A percentile compares a stretch with the other conserved stretches of the same genome.
phyloP scores from a whole-genome alignment of 805 yeast genomes.

The Metschnikowia noctiluminum region DNA sequence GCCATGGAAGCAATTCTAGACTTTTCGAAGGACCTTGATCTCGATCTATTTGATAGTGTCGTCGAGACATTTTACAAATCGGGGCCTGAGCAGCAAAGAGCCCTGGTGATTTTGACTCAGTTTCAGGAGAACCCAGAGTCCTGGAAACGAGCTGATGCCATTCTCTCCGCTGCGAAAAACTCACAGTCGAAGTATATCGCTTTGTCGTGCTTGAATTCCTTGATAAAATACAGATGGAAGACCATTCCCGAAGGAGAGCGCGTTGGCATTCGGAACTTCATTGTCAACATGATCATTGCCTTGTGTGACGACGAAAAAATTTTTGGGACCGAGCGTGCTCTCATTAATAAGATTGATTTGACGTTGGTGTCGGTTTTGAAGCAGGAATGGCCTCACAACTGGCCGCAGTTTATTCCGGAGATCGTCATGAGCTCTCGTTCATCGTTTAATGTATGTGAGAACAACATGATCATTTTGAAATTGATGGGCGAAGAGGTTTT shows the following conservation, averaged over 20 bases:
- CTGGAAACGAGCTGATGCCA: conserved; percentile 92
- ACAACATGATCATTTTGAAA: conserved; percentile 90
- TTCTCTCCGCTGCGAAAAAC: conserved; percentile 71
- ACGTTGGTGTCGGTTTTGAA: conserved; percentile 91
- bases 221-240: conserved; percentile 93
- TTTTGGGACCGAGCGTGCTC: conserved; percentile 69
- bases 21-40: conserved; percentile 80
- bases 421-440: conserved; percentile 80
- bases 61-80: conserved; percentile 79
- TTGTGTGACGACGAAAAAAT: conserved; percentile 80
- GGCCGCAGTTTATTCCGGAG: conserved; percentile 97
- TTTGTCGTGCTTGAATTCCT: conserved; percentile 79
- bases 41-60: conserved; percentile 72
- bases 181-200: conserved; percentile 93
- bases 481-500: conserved; percentile 93
- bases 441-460: conserved; percentile 92
- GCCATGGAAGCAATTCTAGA: conserved; percentile 85
- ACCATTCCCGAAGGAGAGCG: conserved; percentile 85
- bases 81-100: conserved; percentile 64
- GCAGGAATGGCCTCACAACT: conserved; percentile 98
- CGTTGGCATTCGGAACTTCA: conserved; percentile 87
- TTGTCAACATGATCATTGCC: conserved; percentile 89
- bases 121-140: conserved; percentile 94
- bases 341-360: conserved; percentile 89
- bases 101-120: conserved; percentile 67